These are phyloP conservation scores for Fusarium veterinarium DNA, from an alignment of 2,329 filamentous ascomycete species.

Conservation along the genomic window DNA sequence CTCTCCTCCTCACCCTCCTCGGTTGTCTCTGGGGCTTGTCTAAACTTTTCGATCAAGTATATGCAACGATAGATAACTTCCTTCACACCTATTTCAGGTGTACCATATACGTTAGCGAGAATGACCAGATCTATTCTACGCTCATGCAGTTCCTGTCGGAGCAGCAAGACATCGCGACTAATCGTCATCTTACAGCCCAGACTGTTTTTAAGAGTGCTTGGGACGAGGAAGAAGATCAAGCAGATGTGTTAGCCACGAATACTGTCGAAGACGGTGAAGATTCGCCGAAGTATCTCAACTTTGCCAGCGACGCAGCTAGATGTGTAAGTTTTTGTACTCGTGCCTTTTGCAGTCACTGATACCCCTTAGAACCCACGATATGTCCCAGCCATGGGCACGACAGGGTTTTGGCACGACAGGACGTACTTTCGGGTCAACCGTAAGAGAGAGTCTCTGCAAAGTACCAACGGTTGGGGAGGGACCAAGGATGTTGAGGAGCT, in stretches of 20 bases:
- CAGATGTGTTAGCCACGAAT: conserved; percentile 52
- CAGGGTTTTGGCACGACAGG: conserved; percentile 65
- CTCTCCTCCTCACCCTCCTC: conserved; percentile 57
- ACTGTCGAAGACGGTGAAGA: conserved; percentile 53
- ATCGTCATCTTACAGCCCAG: conserved; percentile 65
- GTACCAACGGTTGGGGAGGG: conserved; percentile 49
- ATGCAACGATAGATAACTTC: conserved; percentile 50
- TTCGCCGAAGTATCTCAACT: conserved; percentile 64
- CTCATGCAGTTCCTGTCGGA: conserved; percentile 69
- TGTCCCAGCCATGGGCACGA: conserved; percentile 64
- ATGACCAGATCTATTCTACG: conserved; percentile 68
- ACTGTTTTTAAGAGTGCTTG: conserved; percentile 66
- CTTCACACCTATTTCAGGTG: conserved; percentile 62
- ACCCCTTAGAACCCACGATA: conserved; percentile 59
- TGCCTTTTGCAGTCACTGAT: neutral
- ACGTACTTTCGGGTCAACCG: conserved; percentile 62
- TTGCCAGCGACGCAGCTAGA: conserved; percentile 67
- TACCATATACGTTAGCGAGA: conserved; percentile 63
- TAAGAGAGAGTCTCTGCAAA: conserved; percentile 56
- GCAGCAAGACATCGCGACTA: conserved; percentile 63
- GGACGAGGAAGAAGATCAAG: conserved; percentile 64
- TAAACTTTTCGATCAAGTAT: conserved; percentile 51
- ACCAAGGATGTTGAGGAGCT: conserved; percentile 65
- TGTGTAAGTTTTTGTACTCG: conserved; percentile 49
- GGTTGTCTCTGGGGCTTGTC: conserved; percentile 61